Evolutionary conservation across 139 green algal genomes (phyloP), one percentile per base, ranked within the genome.

Genomic region (Chlorella sp.): DNA sequence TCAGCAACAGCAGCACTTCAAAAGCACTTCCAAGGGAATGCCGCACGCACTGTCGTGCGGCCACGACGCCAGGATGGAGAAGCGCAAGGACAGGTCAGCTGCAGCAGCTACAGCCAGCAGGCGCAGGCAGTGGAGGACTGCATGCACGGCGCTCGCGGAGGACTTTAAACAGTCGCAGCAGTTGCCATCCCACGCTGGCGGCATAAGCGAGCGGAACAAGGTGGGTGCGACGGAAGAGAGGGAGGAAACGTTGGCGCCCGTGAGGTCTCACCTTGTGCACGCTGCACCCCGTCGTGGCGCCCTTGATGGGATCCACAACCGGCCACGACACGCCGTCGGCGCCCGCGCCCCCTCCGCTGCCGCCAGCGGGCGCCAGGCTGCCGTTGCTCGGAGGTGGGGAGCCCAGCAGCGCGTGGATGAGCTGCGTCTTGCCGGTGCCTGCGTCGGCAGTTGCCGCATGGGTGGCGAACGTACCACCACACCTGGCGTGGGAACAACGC

Each of bases 381-480:
- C 3, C 23, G 32, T 3, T 35, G 70, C 1, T 60, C 62, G 63
- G 1, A 22, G 50, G 14, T 36, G 69, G 35, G 55, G 66, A 27
- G 31, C 49, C 69, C 2, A 88, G 70, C 60, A 88, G 74, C 35
- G 74, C 74, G 73, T 79, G 74, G 22, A 77, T 72, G 33, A 88
- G 77, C 77, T 88, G 83, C 26, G 83, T 85, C 49, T 88, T 88
- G 65, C 83, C 83, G 23, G 72, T 70, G 49, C 83, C 78, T 83
- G 73, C 62, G 42, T n/a, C n/a, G n/a, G n/a, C n/a, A n/a, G n/a
- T n/a, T n/a, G n/a, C n/a, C n/a, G n/a, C n/a, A n/a, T n/a, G n/a
- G n/a, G n/a, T n/a, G n/a, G n/a, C n/a, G n/a, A n/a, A n/a, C n/a
- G n/a, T n/a, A n/a, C n/a, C n/a, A n/a, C n/a, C n/a, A n/a, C n/a